Evolutionary conservation across 1,284 basidiomycete genomes (phyloP).

Genomic region (Dichomitus squalens): DNA sequence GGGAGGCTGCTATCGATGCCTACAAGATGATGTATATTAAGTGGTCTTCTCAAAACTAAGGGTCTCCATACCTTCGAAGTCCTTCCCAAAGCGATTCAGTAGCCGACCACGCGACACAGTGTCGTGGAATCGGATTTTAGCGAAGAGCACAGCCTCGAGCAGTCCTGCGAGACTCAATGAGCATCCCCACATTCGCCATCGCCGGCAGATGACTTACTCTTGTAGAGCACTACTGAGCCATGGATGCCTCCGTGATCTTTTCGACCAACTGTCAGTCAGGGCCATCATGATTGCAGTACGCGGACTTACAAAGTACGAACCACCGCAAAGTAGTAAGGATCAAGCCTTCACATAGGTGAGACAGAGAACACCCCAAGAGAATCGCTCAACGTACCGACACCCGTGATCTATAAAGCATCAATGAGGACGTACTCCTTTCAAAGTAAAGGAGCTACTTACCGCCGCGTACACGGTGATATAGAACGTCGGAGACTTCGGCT

Average conservation of each 20-base stretch:
- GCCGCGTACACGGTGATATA: slow-evolving; percentile 81
- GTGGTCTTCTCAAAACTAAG: neutral
- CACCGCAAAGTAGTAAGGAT: slow-evolving; percentile 66
- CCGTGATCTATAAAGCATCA: slow-evolving; percentile 11
- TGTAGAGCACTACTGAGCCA: slow-evolving; percentile 72
- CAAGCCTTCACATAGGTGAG: slow-evolving; percentile 45
- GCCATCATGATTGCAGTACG: no score
- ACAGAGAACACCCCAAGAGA: neutral
- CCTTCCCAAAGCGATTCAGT: slow-evolving; percentile 91
- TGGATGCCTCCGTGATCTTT: slow-evolving; percentile 69
- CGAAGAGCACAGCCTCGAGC: slow-evolving; percentile 85
- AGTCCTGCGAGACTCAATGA: slow-evolving; percentile 47
- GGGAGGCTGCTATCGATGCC: slow-evolving; percentile 85
- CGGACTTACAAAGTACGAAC: slow-evolving; percentile 61
- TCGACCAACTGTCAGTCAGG: neutral
- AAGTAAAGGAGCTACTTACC: slow-evolving; percentile 37
- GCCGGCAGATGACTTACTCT: slow-evolving; percentile 45
- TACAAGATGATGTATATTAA: slow-evolving; percentile 27
- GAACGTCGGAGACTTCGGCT: slow-evolving; percentile 57
- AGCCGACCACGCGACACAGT: slow-evolving; percentile 87
- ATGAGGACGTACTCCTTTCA: neutral
- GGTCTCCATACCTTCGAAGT: slow-evolving; percentile 74
- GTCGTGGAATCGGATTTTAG: slow-evolving; percentile 92
- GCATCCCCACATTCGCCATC: no score
- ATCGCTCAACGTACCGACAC: slow-evolving; percentile 17